Percentiles rank a stretch among this genome's conserved stretches.
Evolutionary conservation across 768 basidiomycete species (phyloP).

Genomic region (Termitomyces sp.): DNA sequence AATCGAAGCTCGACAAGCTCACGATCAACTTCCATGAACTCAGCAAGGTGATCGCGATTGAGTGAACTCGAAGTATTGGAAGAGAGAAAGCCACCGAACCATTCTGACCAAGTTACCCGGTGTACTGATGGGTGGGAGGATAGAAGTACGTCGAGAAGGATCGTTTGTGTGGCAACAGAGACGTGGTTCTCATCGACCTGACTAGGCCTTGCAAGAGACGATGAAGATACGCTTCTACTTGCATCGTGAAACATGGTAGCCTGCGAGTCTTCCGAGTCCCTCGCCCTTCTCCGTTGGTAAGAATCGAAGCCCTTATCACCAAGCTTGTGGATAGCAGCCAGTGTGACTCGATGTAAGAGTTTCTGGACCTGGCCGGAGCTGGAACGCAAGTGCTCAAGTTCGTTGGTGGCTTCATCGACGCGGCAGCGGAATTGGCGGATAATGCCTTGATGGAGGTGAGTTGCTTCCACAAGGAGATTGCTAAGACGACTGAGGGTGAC

Average conservation of each 20-base stretch:
- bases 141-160: constrained; percentile 15
- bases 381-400: constrained; percentile 41
- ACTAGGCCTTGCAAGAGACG: constrained; percentile 10
- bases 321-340: constrained; percentile 40
- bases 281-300: constrained; percentile 28
- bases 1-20: constrained; percentile 20
- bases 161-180: constrained; percentile 25
- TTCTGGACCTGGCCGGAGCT: constrained; percentile 37
- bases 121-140: constrained; percentile 5
- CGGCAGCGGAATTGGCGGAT: constrained; percentile 47
- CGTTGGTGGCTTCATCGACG: constrained; percentile 43
- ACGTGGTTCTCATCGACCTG: constrained; percentile 12
- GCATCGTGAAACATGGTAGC: constrained; percentile 34
- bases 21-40: constrained; percentile 22
- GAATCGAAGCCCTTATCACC: constrained; percentile 27
- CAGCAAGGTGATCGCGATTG: constrained; percentile 23
- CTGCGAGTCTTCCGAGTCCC: constrained; percentile 67
- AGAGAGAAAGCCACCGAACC: constrained; percentile 27
- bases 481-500: constrained; percentile 37
- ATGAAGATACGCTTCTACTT: constrained; percentile 11
- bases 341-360: constrained; percentile 37
- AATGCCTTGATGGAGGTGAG: constrained; percentile 38
- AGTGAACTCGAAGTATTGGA: constrained; percentile 26
- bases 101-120: constrained; percentile 30
- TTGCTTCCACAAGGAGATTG: constrained; percentile 40